Evolutionary conservation across 1,284 basidiomycete genomes (phyloP), one percentile per base, ranked within the genome.

Genomic region (Marasmius tenuissimus): DNA sequence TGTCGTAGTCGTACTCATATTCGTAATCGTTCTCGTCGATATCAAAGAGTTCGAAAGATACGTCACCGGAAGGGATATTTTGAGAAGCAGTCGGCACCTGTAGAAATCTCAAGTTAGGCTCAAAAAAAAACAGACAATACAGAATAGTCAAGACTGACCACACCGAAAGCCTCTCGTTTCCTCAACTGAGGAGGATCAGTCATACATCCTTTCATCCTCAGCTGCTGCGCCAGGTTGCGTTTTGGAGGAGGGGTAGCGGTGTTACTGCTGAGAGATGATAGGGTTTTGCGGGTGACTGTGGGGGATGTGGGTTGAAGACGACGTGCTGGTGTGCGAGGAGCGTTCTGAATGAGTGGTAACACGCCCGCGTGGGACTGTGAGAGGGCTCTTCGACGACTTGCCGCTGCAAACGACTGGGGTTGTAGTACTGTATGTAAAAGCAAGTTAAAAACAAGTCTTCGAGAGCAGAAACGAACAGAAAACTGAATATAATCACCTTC

Each of bases 111-210:
- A 61, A 52, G 34, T 45, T 34, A 62, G 27, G 4, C 27, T 50
- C 20, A 35, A 53, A 55, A 61, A 22, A 58, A 45, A 53, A 57
- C 38, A 52, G 59, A 35, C 14, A 39, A 40, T 55, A n/a, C 16
- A 14, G n/a, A n/a, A 40, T 53, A 10, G 54, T 47, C 60, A 59
- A 42, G 50, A 72, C 81, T 55, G 65, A 85, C 83, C 62, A 76
- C 72, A 57, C 77, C 80, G 63, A 84, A 80, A 63, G 79, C 74
- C 66, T 83, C 85, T 35, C 88, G 81, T 61, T 87, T 84, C 56
- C 89, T 81, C 8, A 84, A 81, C 62, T 87, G 85, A 11, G 88
- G 84, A 20, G 89, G 89, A 70, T 91, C 89, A 5, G 89, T 92
- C 52, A 87, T 74, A 67, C 86, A 86, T 61, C 89, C 89, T 75